Conservation (phyloP, 345 rosid genomes). For the Citrus reticulata region DNA sequence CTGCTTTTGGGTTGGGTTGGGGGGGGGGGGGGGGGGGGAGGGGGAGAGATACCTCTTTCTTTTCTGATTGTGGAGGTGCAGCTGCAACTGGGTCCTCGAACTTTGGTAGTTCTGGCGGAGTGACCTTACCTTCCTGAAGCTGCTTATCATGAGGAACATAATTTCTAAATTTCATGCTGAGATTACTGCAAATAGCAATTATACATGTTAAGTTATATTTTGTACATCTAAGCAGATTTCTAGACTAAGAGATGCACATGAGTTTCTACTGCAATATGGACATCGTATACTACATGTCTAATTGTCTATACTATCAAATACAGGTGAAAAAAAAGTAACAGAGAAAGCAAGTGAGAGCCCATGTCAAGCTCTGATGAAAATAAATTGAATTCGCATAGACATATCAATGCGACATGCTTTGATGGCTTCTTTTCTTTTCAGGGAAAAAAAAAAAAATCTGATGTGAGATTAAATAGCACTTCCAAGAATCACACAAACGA, state of each 20-base stretch:
- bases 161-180: conserved; percentile 79
- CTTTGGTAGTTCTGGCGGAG: conserved; percentile 82
- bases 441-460: background rate
- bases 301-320: background rate
- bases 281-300: no score
- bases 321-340: background rate
- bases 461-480: background rate
- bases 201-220: background rate
- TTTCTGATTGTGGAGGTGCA: conserved; percentile 54
- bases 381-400: background rate
- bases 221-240: background rate
- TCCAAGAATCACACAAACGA: background rate
- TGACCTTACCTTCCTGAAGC: conserved; percentile 85
- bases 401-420: background rate
- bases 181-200: conserved; percentile 41
- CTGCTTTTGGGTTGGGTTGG: no score
- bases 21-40: no score
- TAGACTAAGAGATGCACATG: background rate
- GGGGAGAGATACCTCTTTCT: conserved; percentile 44
- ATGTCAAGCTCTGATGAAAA: background rate
- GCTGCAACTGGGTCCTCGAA: conserved; percentile 79
- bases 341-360: background rate
- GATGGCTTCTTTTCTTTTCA: background rate
- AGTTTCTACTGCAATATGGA: background rate
- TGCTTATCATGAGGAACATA: conserved; percentile 93